Conservation (phyloP, 2,329 filamentous ascomycete genomes). For the Fusarium torulosum region DNA sequence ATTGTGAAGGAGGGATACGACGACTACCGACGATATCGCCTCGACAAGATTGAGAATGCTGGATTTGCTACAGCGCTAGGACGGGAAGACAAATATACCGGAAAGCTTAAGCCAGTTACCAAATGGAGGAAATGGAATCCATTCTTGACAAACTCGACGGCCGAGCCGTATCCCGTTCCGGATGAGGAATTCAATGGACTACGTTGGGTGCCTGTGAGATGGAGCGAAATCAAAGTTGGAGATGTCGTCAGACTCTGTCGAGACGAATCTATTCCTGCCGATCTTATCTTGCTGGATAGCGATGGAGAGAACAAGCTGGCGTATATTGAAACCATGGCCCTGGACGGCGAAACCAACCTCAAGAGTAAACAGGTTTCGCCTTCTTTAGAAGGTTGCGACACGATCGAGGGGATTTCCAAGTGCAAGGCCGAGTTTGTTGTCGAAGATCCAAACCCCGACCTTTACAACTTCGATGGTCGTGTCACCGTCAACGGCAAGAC, state of each 20-base stretch:
- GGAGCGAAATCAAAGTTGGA: conserved; percentile 63
- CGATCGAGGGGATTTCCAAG: conserved; percentile 65
- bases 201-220: conserved; percentile 64
- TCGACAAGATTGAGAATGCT: conserved; percentile 85
- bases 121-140: conserved; percentile 51
- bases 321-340: conserved; percentile 86
- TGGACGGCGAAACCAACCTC: conserved; percentile 85
- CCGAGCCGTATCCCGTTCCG: conserved; percentile 53
- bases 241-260: conserved; percentile 66
- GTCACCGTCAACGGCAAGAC: conserved; percentile 70
- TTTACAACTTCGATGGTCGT: conserved; percentile 81
- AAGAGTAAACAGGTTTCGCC: conserved; percentile 79
- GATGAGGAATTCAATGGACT: conserved; percentile 71
- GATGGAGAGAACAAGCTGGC: conserved; percentile 82
- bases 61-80: conserved; percentile 61
- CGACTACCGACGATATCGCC: conserved; percentile 81
- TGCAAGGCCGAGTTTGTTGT: conserved; percentile 74
- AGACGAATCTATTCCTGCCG: conserved; percentile 85
- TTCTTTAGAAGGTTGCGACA: conserved; percentile 69
- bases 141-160: conserved; percentile 49
- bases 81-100: conserved; percentile 52
- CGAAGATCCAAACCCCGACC: conserved; percentile 81
- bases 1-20: conserved; percentile 90
- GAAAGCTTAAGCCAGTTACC: conserved; percentile 42
- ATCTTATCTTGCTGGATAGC: conserved; percentile 82